A percentile compares a stretch with the other conserved stretches of the same genome.
Conservation (phyloP, 1,139 yeast genomes). For the Pichia sp. region DNA sequence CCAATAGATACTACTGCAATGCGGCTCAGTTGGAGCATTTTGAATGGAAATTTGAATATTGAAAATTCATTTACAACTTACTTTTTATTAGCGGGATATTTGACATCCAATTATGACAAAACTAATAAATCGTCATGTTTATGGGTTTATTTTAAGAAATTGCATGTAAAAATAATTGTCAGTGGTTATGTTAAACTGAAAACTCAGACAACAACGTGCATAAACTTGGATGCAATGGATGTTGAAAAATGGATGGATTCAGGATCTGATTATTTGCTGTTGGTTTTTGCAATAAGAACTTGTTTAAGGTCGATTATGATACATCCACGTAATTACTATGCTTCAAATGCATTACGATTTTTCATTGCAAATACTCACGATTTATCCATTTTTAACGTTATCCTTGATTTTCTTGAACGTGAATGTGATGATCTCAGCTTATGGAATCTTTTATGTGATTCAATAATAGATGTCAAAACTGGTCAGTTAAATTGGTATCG, state of each 20-base stretch:
- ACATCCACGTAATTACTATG: conserved; percentile 43
- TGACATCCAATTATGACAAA: conserved; percentile 33
- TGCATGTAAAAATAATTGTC: conserved; percentile 13
- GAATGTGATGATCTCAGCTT: conserved; percentile 12
- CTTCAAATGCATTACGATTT: conserved; percentile 37
- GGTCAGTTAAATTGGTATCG: neutral
- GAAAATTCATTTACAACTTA: neutral
- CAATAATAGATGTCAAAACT: neutral
- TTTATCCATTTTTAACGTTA: neutral
- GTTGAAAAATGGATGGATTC: neutral
- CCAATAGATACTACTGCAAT: conserved; percentile 36
- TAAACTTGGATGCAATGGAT: neutral
- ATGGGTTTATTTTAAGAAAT: conserved; percentile 35
- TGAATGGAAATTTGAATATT: neutral
- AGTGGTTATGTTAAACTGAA: neutral
- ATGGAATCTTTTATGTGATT: conserved; percentile 7
- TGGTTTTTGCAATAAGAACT: neutral
- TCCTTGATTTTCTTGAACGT: neutral
- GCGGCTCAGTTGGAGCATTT: conserved; percentile 21
- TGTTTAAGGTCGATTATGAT: conserved; percentile 29
- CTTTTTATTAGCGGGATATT: conserved; percentile 8
- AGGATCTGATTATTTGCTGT: neutral
- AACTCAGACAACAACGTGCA: neutral
- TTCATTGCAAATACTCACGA: conserved; percentile 20
- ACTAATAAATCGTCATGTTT: conserved; percentile 40